phyloP scores from a whole-genome alignment of 129 eudicot species.

The Rutidosis leptorrhynchoides region DNA sequence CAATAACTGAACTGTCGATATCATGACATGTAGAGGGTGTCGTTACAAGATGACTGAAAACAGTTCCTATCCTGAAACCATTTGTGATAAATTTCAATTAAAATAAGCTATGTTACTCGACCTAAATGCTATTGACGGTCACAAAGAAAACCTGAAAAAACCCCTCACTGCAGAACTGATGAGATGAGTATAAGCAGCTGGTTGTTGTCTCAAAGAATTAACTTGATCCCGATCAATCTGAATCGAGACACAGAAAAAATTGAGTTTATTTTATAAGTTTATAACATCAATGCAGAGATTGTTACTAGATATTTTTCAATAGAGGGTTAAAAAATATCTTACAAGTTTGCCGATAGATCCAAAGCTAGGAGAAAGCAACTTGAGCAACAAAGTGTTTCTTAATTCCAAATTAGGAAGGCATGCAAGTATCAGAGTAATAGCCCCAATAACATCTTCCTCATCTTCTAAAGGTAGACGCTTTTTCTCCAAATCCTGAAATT shows the following conservation, averaged over 20 bases:
- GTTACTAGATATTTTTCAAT: background rate
- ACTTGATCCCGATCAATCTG: slow-evolving; percentile 61
- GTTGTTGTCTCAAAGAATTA: slow-evolving; percentile 55
- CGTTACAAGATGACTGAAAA: slow-evolving; percentile 58
- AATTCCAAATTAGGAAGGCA: slow-evolving; percentile 63
- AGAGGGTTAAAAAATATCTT: slow-evolving; percentile 31
- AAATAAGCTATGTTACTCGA: background rate
- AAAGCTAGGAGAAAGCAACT: slow-evolving; percentile 76
- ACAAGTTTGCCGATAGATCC: slow-evolving; percentile 73
- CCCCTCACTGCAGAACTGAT: slow-evolving; percentile 72
- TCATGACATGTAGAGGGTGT: slow-evolving; percentile 42
- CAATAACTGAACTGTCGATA: slow-evolving; percentile 52
- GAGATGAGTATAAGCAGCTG: slow-evolving; percentile 47
- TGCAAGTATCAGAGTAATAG: slow-evolving; percentile 62
- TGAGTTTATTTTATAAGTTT: background rate
- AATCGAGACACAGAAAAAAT: background rate
- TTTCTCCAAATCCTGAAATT: slow-evolving; percentile 66
- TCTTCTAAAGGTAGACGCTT: slow-evolving; percentile 63
- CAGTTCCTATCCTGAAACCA: slow-evolving; percentile 73
- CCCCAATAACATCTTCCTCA: slow-evolving; percentile 83
- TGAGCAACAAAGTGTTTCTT: slow-evolving; percentile 61
- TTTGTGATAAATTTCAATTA: background rate
- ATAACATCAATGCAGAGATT: background rate
- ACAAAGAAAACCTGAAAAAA: slow-evolving; percentile 56
- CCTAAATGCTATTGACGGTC: background rate